Base-by-base conservation (phyloP, 352 stramenopile genomes). In the Phytophthora europaea region DNA sequence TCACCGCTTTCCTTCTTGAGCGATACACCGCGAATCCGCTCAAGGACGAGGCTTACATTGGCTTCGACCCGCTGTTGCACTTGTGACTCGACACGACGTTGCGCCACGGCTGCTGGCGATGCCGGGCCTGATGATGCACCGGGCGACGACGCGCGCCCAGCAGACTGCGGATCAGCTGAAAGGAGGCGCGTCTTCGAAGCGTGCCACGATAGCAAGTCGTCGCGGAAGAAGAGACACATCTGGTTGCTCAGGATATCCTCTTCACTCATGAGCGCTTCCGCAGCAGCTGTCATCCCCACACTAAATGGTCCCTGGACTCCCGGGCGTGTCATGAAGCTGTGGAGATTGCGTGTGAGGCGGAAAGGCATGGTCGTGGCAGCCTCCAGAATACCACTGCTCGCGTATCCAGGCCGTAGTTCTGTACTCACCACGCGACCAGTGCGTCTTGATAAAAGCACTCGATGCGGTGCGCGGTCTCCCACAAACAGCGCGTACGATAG, bases 151-250 rank as follows among this genome's bases (percentile, higher is more conserved):
- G 70, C 52, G 26, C 72, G 76, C 47, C 72, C 68, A 51, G 60
- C 33, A 33, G 53, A 36, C 61, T 82, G 75, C 34, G 75, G 28
- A 20, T 82, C 76, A 31, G 64, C 65, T 61, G 28, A 79, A 20
- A 50, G 59, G 63, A 93, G 66, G 23, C 88, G 85, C n/a, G 87
- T 94, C 70, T 97, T 97, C 33, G 89, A 96, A 20, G 87, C 83
- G 60, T 97, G 88, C 90, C 90, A 97, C 60, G 89, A 96, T 3
- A 97, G 74, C 65, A 97, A 62, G 53, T 97, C 91, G 65, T 97
- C 91, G 20, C 91, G 86, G 80, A 97, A 97, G 74, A 97, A 97
- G 36, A 97, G 76, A 31, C 83, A 87, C n/a, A 97, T 72, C 71
- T 97, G 91, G 72, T 95, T 96, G 74, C 81, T 85, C 67, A 96